Evolutionary conservation across 352 stramenopile genomes (phyloP), one percentile per base, ranked within the genome.

Genomic region (Phytophthora ramorum): DNA sequence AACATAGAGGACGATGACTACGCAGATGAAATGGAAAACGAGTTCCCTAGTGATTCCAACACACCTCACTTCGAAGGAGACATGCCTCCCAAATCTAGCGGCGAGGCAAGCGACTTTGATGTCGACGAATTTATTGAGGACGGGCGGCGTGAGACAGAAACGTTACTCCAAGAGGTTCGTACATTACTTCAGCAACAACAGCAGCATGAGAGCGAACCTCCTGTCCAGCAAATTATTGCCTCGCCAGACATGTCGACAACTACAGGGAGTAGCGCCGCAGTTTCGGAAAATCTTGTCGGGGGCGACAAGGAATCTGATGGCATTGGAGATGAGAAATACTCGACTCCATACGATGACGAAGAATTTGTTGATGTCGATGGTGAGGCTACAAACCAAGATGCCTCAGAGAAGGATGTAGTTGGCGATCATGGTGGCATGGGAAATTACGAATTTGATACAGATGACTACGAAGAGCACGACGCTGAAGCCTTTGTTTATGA

Each of bases 161-260:
- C 47, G 5, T 56, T 88, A 47, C 68, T 87, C 6, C 56, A 71
- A 3, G 79, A 90, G 73, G 69, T 70, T 8, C 66, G 76, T 2
- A 37, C 49, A 26, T 34, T 89, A 9, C 69, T 89, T 35, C 43
- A 66, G 35, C 57, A 59, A n/a, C 65, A 59, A 19, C 65, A 78
- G 19, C 61, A 52, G 38, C 22, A 59, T 7, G 44, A 43, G 6
- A 51, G 13, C n/a, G 12, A 73, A 1, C 19, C 13, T 28, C 12
- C 50, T 12, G n/a, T 34, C 2, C 8, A 50, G 4, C 49, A 54
- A 53, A 8, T 2, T 7, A 2, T 24, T 26, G 9, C 13, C 8
- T n/a, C 24, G 4, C 14, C 24, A 34, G 32, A 17, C 20, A 34
- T 12, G 17, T 9, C 26, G 32, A 60, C 24, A 49, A 20, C 17